Conservation (phyloP, 345 rosid genomes). For the Bruguiera parviflora region DNA sequence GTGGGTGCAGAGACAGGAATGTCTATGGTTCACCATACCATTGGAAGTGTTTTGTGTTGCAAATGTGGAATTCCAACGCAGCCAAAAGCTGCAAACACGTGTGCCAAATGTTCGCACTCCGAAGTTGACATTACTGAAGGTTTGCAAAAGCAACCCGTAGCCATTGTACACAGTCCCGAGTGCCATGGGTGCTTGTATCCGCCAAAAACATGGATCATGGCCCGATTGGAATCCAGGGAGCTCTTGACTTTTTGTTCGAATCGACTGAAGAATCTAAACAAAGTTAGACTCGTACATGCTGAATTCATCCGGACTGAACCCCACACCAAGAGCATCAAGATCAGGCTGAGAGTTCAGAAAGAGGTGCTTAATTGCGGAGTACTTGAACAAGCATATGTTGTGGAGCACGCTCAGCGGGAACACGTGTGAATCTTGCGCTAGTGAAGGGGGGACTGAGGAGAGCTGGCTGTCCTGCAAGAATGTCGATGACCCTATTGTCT, state of each 20-base stretch:
- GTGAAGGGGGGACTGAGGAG: too few relatives aligned
- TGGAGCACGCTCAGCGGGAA: slow-evolving; percentile 47
- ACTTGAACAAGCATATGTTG: slow-evolving; percentile 48
- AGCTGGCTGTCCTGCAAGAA: too few relatives aligned
- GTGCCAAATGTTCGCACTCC: slow-evolving; percentile 49
- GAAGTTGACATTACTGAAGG: slow-evolving; percentile 68
- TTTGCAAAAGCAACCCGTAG: slow-evolving; percentile 40
- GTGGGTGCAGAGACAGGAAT: slow-evolving; percentile 49
- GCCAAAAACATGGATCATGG: slow-evolving; percentile 46
- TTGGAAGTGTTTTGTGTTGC: slow-evolving; percentile 50
- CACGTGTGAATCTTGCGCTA: slow-evolving; percentile 44
- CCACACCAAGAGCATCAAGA: slow-evolving; percentile 57
- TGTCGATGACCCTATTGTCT: too few relatives aligned
- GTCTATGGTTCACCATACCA: slow-evolving; percentile 49
- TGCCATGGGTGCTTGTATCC: slow-evolving; percentile 47
- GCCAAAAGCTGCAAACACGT: slow-evolving; percentile 54
- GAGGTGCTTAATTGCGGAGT: slow-evolving; percentile 57
- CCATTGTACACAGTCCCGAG: slow-evolving; percentile 46
- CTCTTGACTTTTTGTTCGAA: slow-evolving; percentile 46
- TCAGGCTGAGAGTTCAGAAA: slow-evolving; percentile 47
- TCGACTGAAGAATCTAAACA: slow-evolving; percentile 23
- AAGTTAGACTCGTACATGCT: slow-evolving; percentile 40
- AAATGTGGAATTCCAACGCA: slow-evolving; percentile 55
- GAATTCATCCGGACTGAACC: slow-evolving; percentile 62
- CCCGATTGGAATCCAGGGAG: slow-evolving; percentile 48